Base-by-base conservation (phyloP, 331 rosid genomes). In the Malus hybrid region DNA sequence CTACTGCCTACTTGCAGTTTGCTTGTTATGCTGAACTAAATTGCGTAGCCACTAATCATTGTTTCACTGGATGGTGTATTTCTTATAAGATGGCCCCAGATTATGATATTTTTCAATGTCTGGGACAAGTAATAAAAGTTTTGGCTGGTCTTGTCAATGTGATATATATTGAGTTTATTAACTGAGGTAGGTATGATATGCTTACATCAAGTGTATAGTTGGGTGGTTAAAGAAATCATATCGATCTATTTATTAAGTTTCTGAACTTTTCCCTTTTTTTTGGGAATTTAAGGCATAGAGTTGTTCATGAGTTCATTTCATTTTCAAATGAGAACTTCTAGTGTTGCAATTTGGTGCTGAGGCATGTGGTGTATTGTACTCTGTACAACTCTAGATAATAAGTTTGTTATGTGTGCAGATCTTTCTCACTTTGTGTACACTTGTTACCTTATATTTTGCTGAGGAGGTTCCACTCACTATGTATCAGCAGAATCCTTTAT, bases 381-480 rank as follows among this genome's bases (percentile, higher is more conserved):
- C 33, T 75, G 42, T 78, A 44, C 29, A 50, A 79, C 68, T 68
- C 73, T 74, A 66, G 70, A 26, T 68, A 72, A 28, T 69, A 29
- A 46, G 50, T 48, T 62, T 70, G 65, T 57, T 65, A 58, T 70
- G 26, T 72, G 33, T 83, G 87, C 96, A 95, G 99, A 81, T 95
- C 58, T 95, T 95, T 80, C 83, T 95, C 88, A 72, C 88, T 34
- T 76, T 92, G 32, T 95, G 97, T 77, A 92, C 99, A 14, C 86
- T 90, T 72, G 90, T 92, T 69, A 92, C 99, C 62, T 30, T 92
- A 63, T 92, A 95, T 81, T 95, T 92, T 89, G 97, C 99, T 61
- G 82, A 92, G 74, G 99, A 95, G 88, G 89, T 89, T 85, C 97
- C 97, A 33, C 96, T 87, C 68, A 77, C 83, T 81, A 75, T 60